Base-by-base conservation (phyloP, 208 protist genomes). In the Crithidia brevicula region DNA sequence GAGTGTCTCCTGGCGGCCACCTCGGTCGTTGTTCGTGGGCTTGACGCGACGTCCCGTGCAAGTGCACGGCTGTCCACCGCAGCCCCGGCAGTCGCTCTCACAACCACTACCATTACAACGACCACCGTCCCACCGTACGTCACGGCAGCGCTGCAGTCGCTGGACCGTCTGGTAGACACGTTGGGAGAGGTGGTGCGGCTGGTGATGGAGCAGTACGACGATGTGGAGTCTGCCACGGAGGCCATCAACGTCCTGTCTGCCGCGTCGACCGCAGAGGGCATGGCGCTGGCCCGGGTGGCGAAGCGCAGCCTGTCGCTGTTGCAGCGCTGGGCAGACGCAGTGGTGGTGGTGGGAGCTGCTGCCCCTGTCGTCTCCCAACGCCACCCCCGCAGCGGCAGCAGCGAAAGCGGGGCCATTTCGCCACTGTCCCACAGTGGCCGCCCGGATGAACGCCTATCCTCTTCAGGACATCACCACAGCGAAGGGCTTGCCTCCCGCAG, bases 111-210 rank as follows among this genome's bases (percentile, higher is more conserved):
- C 10, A 56, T 45, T 16, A 62, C 57, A 11, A 43, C 51, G 22
- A 53, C 40, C 27, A 53, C 60, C 0, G 30, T 67, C 3, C 69
- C 70, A 2, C 63, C 42, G 59, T 33, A 81, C 33, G 53, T 87
- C 25, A 58, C 52, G 5, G 50, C 25, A n/a, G 79, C 81, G 13
- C 52, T 88, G 43, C 47, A 67, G 36, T 62, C 62, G 25, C 79
- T 92, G 3, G 86, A 86, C 31, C 30, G 67, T 5, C 66, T 92
- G 33, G 79, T 85, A 10, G 33, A 72, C 40, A 61, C 78, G 33
- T 27, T 89, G 1, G 71, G 66, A 16, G 73, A 85, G 18, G 61
- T 89, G 11, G 75, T 86, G 40, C 70, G 76, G 7, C 28, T 64
- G 20, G 72, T 85, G 4, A 67, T 88, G 57, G 60, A 67, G 54